These are phyloP conservation scores for Lycium ferocissimum DNA, from an alignment of 257 asterid genomes.

Conservation along the genomic window DNA sequence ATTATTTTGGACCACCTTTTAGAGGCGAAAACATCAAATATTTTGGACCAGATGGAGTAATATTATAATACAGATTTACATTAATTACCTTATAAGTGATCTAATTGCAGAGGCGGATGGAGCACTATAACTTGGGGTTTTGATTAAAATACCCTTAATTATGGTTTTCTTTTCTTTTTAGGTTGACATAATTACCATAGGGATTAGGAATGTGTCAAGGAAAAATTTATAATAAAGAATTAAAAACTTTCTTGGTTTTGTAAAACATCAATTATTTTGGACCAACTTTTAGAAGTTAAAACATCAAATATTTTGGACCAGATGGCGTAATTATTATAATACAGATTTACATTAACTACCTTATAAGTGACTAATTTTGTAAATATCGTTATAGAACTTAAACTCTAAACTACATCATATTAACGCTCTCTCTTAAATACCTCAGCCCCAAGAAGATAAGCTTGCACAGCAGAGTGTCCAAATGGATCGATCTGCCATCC, in stretches of 20 bases:
- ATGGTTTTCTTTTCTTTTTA: too few relatives aligned
- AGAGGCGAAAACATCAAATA: too few relatives aligned
- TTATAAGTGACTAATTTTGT: not conserved
- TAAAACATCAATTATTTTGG: too few relatives aligned
- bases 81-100: not conserved
- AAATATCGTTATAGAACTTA: not conserved
- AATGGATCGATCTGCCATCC: slow-evolving; percentile 99
- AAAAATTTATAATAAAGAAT: too few relatives aligned
- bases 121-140: too few relatives aligned
- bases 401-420: not conserved
- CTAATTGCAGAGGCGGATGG: not conserved
- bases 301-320: too few relatives aligned
- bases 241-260: too few relatives aligned
- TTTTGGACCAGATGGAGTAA: not conserved
- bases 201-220: too few relatives aligned
- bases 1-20: too few relatives aligned
- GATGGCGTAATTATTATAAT: not conserved
- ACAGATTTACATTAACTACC: not conserved
- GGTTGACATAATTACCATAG: too few relatives aligned
- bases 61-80: not conserved
- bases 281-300: too few relatives aligned
- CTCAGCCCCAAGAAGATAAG: slow-evolving; percentile 79
- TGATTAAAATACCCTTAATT: too few relatives aligned
- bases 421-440: slow-evolving; percentile 41
- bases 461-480: slow-evolving; percentile 95